Conservation (phyloP, 2,329 filamentous ascomycete species). For the Aspergillus ustus region DNA sequence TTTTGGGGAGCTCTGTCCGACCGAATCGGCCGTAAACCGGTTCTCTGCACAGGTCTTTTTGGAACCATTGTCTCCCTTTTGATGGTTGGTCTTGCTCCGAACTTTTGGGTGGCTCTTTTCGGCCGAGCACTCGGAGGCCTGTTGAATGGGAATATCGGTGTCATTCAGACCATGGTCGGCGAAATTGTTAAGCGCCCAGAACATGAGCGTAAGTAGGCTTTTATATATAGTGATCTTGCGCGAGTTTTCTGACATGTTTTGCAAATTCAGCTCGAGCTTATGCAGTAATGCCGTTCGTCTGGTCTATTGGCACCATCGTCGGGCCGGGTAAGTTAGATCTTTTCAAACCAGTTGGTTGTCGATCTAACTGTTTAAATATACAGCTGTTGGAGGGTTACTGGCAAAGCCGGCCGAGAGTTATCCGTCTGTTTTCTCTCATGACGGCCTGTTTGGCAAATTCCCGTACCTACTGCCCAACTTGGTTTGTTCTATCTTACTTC, state of each 20-base stretch:
- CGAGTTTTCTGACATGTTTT: neutral
- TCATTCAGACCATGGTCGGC: constrained; percentile 91
- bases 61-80: constrained; percentile 84
- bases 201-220: constrained; percentile 72
- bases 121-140: constrained; percentile 79
- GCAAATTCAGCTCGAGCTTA: constrained; percentile 71
- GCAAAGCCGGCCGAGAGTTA: constrained; percentile 77
- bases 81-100: constrained; percentile 79
- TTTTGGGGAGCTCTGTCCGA: constrained; percentile 87
- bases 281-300: constrained; percentile 92
- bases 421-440: constrained; percentile 69
- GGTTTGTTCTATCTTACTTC: constrained; percentile 75
- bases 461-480: constrained; percentile 91
- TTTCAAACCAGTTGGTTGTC: neutral
- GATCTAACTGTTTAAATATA: constrained; percentile 18
- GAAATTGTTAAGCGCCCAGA: constrained; percentile 83
- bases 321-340: constrained; percentile 60
- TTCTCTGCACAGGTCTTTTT: constrained; percentile 77
- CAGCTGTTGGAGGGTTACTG: constrained; percentile 81
- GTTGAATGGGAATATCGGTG: constrained; percentile 88
- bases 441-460: constrained; percentile 74
- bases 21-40: constrained; percentile 80
- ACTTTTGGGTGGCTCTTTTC: constrained; percentile 79
- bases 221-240: neutral
- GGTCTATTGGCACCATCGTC: constrained; percentile 87